Base-by-base conservation (phyloP, 1,139 yeast genomes). In the Yamadazyma spencermartinsiae region DNA sequence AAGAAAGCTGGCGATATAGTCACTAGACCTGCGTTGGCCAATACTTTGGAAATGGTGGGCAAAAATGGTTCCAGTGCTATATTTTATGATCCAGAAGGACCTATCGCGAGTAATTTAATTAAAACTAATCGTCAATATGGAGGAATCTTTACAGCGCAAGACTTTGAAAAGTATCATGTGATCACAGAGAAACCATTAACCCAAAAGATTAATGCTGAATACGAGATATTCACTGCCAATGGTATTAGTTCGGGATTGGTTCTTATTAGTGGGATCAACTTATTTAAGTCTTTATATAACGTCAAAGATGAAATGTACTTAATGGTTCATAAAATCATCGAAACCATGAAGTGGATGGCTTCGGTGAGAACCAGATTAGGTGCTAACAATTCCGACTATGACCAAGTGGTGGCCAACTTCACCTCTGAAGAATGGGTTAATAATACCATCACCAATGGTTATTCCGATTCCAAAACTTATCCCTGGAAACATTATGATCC, bases 321-420 rank as follows among this genome's bases (percentile, higher is more conserved):
- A 4, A 70, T 76, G n/a, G 68, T 80, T 2, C 96, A 87, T 52
- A 72, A 86, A 39, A 57, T 88, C 11, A 67, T 89, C 11, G 98
- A 92, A 60, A 67, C 86, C 5, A 88, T 90, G 94, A 90, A 90
- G 60, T 92, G 96, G 96, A 76, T 88, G 74, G 87, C 90, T 1
- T 76, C 94, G 8, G 90, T 85, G 0, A 72, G 98, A 42, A 80
- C 92, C 13, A 75, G 86, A 50, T 72, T 90, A 17, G 98, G 98
- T 1, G 96, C 88, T 52, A 58, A 56, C 13, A 50, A 58, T 30
- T 21, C 35, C 9, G 44, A 56, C 0, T 56, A 54, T 38, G 46
- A 51, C 44, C 45, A 50, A 6, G 53, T 75, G 23, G 60, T 68
- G 28, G 38, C 50, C 0, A 59, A 58, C 35, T 75, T 61, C 39